Percentiles rank a stretch among this genome's conserved stretches.
Conservation (phyloP, 2,329 filamentous ascomycete genomes). For the Alternaria alternata region DNA sequence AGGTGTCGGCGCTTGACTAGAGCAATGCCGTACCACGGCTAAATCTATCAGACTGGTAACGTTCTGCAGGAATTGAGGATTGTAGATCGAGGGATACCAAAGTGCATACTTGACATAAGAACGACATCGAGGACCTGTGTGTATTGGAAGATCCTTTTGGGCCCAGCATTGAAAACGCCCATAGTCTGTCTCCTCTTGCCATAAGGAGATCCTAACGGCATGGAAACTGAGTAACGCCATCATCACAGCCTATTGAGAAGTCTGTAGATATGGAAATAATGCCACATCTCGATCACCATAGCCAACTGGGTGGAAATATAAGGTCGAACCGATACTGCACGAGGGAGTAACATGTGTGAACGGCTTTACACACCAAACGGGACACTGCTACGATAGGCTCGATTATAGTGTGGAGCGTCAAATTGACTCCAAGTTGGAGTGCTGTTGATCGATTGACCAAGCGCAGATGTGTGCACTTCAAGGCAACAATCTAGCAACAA, state of each 20-base stretch:
- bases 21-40: not conserved
- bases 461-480: not conserved
- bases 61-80: too few species aligned
- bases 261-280: not conserved
- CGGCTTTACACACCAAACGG: not conserved
- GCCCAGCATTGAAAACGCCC: not conserved
- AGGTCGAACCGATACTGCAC: not conserved
- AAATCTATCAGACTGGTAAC: not conserved
- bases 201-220: not conserved
- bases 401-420: too few species aligned
- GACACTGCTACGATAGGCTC: not conserved
- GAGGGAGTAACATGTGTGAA: not conserved
- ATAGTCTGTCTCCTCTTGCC: not conserved
- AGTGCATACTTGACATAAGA: not conserved
- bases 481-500: not conserved
- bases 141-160: not conserved
- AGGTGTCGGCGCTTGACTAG: not conserved
- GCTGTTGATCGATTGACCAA: not conserved
- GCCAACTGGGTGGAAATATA: not conserved
- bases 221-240: not conserved
- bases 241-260: not conserved
- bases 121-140: not conserved
- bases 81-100: not conserved
- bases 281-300: not conserved
- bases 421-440: not conserved